A percentile compares a stretch with the other conserved stretches of the same genome.
These are phyloP conservation scores for Wickerhamomyces chambardii DNA, from an alignment of 805 yeast genomes.

Conservation along the genomic window DNA sequence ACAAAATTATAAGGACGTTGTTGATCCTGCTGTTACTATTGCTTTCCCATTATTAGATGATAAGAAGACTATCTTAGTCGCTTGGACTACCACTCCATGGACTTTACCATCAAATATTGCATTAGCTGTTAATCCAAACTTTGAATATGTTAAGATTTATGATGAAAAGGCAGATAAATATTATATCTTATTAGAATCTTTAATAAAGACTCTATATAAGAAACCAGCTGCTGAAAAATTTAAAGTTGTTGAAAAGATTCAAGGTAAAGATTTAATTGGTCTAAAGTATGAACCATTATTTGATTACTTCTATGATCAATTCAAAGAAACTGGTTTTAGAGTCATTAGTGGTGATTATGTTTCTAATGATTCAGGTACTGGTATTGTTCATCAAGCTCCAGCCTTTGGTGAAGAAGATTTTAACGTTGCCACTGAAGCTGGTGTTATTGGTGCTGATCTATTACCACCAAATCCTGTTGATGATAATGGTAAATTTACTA, in stretches of 20 bases:
- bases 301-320: constrained; percentile 69
- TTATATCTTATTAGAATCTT: constrained; percentile 78
- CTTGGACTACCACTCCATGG: constrained; percentile 99
- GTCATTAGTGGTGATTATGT: constrained; percentile 83
- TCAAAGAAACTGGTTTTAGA: constrained; percentile 69
- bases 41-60: constrained; percentile 79
- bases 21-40: constrained; percentile 92
- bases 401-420: constrained; percentile 99
- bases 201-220: constrained; percentile 81
- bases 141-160: constrained; percentile 85
- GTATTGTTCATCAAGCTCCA: constrained; percentile 97
- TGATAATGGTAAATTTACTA: constrained; percentile 81
- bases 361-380: constrained; percentile 94
- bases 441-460: constrained; percentile 60
- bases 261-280: constrained; percentile 78
- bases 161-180: constrained; percentile 81
- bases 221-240: constrained; percentile 88
- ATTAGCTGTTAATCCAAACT: constrained; percentile 82
- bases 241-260: constrained; percentile 70
- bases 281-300: constrained; percentile 76
- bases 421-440: constrained; percentile 66
- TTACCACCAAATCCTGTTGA: constrained; percentile 87
- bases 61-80: constrained; percentile 77
- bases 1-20: constrained; percentile 94
- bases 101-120: constrained; percentile 93